Evolutionary conservation across 495 filamentous ascomycete species (phyloP), one percentile per base, ranked within the genome.

Genomic region (Parathielavia appendiculata): DNA sequence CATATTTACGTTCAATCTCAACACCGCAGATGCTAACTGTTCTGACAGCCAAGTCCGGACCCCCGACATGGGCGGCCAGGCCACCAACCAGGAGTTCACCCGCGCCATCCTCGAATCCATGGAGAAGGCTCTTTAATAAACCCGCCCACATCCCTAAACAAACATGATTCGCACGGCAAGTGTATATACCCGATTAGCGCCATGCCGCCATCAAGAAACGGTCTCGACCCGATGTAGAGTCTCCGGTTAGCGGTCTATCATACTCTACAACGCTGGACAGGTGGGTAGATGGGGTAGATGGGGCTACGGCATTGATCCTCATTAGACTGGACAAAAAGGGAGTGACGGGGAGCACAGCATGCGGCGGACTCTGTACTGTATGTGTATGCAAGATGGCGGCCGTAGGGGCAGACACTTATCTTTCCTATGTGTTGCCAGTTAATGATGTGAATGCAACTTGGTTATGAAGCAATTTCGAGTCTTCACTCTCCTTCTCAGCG

Each of bases 51-150:
- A 89, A 75, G 78, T 83, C 68, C 84, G 91, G 60, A 98, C 93
- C 54, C 86, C 85, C 63, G 93, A 98, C 69, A 97, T 98, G 93
- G 91, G 91, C 64, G 93, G 93, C 69, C 79, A 86, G 56, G 81
- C 81, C 68, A 89, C 86, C 69, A 98, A 91, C 61, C 87, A 97
- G 71, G 85, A 97, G 69, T 98, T 97, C 77, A 97, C 95, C 64
- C 80, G 87, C 46, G 92, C 95, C 62, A 87, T 98, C 64, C 78
- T 98, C 65, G 81, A 87, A 73, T 87, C 92, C 78, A 97, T 98
- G 93, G 92, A 97, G 62, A 72, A 70, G 59, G 61, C 69, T 16
- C 58, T 70, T 45, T 71, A 6, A 6, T 30, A 68, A 64, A 59
- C 44, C 19, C 39, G 12, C 17, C 44, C 50, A 34, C 22, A 8